Conservation (phyloP, 139 green algal genomes). For the Zygnema circumcarinatum region DNA sequence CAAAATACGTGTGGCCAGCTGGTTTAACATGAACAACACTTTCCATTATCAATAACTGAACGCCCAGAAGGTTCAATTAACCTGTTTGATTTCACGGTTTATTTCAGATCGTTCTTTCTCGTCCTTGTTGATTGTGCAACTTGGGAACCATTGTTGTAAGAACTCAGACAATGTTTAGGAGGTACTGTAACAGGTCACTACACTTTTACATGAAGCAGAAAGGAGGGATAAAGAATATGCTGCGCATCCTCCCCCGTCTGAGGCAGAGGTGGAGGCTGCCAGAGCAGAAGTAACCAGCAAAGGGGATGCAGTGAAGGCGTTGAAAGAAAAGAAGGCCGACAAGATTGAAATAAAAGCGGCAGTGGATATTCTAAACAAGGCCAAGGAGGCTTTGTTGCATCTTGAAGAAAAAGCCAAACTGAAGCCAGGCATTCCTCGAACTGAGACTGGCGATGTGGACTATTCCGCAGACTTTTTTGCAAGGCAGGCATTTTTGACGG, state of each 20-base stretch:
- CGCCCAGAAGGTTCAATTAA: no score
- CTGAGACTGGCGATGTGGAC: constrained; percentile 73
- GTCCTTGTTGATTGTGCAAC: not conserved
- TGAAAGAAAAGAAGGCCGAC: constrained; percentile 74
- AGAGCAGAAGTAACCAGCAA: constrained; percentile 52
- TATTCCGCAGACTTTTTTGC: constrained; percentile 97
- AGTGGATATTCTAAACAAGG: constrained; percentile 38
- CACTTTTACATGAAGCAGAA: constrained; percentile 68
- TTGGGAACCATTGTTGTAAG: no score
- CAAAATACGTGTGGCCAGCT: no score
- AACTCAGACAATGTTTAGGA: no score
- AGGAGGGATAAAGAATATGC: constrained; percentile 14
- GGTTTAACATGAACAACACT: no score
- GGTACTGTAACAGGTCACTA: constrained; percentile 85
- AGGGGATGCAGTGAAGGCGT: constrained; percentile 63
- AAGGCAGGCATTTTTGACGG: constrained; percentile 88
- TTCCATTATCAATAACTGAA: no score
- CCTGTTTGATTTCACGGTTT: no score
- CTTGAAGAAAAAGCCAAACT: constrained; percentile 65
- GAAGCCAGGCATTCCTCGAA: constrained; percentile 42
- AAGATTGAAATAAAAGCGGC: constrained; percentile 67
- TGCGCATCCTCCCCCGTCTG: constrained; percentile 29
- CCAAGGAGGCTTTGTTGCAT: constrained; percentile 74
- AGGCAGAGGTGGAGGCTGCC: constrained; percentile 68
- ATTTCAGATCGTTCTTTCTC: constrained; percentile 19